A percentile compares a stretch with the other conserved stretches of the same genome.
Evolutionary conservation across 1,139 yeast species (phyloP).

Genomic region (Saccharomyces uvarum): DNA sequence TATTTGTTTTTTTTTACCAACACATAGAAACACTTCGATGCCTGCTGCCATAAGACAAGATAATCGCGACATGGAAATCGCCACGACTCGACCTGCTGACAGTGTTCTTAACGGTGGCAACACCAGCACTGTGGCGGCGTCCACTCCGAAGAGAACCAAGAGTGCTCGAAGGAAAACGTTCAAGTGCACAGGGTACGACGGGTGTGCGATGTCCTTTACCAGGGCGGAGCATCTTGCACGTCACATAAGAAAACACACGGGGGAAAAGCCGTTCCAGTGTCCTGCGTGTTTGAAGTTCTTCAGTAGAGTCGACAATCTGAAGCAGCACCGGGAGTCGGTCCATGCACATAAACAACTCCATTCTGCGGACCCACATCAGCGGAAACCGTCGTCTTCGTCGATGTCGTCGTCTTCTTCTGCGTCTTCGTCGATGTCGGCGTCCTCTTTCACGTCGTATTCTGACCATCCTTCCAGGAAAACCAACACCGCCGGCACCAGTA

Average conservation of each 20-base stretch:
- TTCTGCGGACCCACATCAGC: background rate
- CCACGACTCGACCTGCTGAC: background rate
- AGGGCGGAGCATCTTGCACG: slow-evolving; percentile 87
- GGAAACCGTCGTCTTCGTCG: background rate
- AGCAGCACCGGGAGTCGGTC: slow-evolving; percentile 93
- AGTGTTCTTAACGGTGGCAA: background rate
- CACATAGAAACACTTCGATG: background rate
- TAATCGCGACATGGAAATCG: background rate
- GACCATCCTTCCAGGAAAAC: slow-evolving; percentile 41
- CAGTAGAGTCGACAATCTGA: slow-evolving; percentile 75
- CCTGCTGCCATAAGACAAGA: background rate
- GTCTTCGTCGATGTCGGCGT: slow-evolving; percentile 3
- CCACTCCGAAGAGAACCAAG: background rate
- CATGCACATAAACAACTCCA: slow-evolving; percentile 35
- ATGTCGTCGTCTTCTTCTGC: slow-evolving; percentile 4
- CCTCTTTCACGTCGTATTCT: slow-evolving; percentile 39
- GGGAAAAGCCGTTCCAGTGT: slow-evolving; percentile 89
- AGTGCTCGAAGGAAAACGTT: slow-evolving; percentile 47
- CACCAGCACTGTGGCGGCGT: background rate
- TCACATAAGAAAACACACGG: slow-evolving; percentile 89
- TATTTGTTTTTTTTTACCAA: background rate
- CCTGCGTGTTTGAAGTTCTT: slow-evolving; percentile 73
- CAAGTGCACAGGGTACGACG: slow-evolving; percentile 85
- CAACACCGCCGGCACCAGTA: background rate
- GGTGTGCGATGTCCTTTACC: slow-evolving; percentile 82